These are phyloP conservation scores for Fulvia fulva DNA, from an alignment of 2,329 filamentous ascomycete species.

Conservation along the genomic window DNA sequence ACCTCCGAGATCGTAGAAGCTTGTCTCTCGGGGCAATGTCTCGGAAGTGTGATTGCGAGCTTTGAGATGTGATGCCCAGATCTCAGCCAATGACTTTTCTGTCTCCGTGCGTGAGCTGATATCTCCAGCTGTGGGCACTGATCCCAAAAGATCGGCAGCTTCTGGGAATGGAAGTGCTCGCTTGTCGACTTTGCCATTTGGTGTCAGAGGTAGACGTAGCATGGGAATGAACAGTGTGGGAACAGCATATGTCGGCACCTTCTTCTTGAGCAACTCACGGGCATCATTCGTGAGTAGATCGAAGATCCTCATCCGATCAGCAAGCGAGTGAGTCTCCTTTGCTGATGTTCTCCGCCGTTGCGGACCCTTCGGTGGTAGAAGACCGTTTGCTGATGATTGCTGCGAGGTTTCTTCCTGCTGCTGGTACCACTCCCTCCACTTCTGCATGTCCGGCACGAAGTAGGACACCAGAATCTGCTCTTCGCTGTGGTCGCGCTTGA, in stretches of 20 bases:
- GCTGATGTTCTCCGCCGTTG: constrained; percentile 26
- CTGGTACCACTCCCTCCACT: constrained; percentile 68
- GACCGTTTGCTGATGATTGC: constrained; percentile 9
- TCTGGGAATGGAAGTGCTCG: constrained; percentile 78
- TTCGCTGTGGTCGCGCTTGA: constrained; percentile 78
- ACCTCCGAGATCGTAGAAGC: constrained; percentile 77
- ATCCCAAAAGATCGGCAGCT: constrained; percentile 60
- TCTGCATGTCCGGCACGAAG: constrained; percentile 73
- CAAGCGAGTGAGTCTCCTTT: constrained; percentile 30
- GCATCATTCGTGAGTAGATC: constrained; percentile 57
- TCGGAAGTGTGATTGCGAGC: constrained; percentile 57
- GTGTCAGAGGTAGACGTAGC: constrained; percentile 70
- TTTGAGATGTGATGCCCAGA: constrained; percentile 69
- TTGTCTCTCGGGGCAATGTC: constrained; percentile 59
- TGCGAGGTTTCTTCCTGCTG: constrained; percentile 31
- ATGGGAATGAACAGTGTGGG: constrained; percentile 71
- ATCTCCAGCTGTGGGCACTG: constrained; percentile 44
- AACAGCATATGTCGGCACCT: constrained; percentile 70
- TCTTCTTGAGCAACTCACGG: constrained; percentile 65
- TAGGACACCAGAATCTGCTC: constrained; percentile 86
- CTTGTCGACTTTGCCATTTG: constrained; percentile 82
- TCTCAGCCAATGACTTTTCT: constrained; percentile 63
- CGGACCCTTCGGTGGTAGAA: constrained; percentile 13
- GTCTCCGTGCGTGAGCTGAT: constrained; percentile 52
- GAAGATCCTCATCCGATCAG: constrained; percentile 54